Conservation (phyloP, 495 filamentous ascomycete genomes). For the Xylaria curta region DNA sequence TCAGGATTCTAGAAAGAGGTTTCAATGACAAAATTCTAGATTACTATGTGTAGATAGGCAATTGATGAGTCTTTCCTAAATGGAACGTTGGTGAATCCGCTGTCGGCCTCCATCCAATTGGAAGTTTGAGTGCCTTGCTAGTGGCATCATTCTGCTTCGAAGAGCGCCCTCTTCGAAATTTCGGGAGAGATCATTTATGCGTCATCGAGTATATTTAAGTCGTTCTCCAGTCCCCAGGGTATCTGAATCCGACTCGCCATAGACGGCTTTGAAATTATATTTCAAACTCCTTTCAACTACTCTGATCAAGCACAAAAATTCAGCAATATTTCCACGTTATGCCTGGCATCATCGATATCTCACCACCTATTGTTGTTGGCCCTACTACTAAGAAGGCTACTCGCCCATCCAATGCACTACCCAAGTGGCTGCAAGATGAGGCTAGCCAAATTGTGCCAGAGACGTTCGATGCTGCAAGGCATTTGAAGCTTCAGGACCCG, state of each 20-base stretch:
- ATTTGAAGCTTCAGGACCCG: background rate
- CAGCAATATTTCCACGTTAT: background rate
- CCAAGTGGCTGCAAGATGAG: background rate
- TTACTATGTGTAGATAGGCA: background rate
- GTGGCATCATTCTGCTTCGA: background rate
- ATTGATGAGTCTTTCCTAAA: background rate
- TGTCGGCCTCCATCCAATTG: background rate
- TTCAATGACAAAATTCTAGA: background rate
- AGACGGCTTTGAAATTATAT: background rate
- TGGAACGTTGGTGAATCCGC: background rate
- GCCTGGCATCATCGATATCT: background rate
- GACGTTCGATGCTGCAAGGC: background rate
- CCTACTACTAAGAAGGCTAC: background rate
- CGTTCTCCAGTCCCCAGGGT: background rate
- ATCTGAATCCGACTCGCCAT: background rate
- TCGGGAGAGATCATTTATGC: background rate
- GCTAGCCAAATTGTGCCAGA: background rate
- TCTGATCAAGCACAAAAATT: background rate
- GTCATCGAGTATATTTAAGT: background rate
- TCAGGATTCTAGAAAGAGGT: background rate
- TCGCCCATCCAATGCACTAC: background rate
- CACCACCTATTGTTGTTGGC: background rate
- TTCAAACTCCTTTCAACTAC: background rate
- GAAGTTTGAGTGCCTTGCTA: background rate
- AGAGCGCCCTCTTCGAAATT: background rate